Base-by-base conservation (phyloP, 2,329 filamentous ascomycete genomes). In the Calonectria fujianensis region DNA sequence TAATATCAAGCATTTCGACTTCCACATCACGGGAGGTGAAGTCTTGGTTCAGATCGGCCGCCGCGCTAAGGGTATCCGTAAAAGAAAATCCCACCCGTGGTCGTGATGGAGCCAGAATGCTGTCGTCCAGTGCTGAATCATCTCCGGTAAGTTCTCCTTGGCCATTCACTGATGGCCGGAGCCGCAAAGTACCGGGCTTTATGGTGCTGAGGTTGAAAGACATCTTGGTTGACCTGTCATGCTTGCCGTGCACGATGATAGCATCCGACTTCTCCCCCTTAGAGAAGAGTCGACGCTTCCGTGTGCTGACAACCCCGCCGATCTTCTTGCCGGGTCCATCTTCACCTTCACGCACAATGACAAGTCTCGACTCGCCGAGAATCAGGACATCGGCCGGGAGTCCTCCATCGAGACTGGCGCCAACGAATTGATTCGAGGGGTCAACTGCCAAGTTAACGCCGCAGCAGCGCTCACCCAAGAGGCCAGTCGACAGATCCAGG, bases 1-100 rank as follows among this genome's bases (percentile, higher is more conserved):
- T 90, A 57, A 93, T 91, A 80, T 93, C 91, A 77, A 93, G 85
- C 86, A 92, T 90, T 82, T 92, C 91, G 37, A 87, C 86, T 80
- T 92, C 91, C 16, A 92, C 86, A 71, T 92, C 88, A 39, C 91
- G 85, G 32, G 86, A 85, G 29, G 85, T 87, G n/a, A 88, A 85
- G 66, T 90, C 88, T 41, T 88, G 87, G 29, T 85, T 85, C 9
- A 85, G 83, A 72, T 92, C 90, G 4, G 91, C 91, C 2, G 91
- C 91, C 2, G 85, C 87, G 64, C 85, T 87, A 39, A 92, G 81
- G 24, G 86, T 89, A 54, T 88, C 87, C 48, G 87, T 86, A 76
- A 92, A 92, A 24, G 87, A 85, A 39, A 91, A 86, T 20, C 87
- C 87, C 11, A 83, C 81, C 6, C 82, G 80, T 8, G 85, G 71